Evolutionary conservation across 371 early-diverging fungal genomes (phyloP).

Genomic region (Funneliformis caledonium): DNA sequence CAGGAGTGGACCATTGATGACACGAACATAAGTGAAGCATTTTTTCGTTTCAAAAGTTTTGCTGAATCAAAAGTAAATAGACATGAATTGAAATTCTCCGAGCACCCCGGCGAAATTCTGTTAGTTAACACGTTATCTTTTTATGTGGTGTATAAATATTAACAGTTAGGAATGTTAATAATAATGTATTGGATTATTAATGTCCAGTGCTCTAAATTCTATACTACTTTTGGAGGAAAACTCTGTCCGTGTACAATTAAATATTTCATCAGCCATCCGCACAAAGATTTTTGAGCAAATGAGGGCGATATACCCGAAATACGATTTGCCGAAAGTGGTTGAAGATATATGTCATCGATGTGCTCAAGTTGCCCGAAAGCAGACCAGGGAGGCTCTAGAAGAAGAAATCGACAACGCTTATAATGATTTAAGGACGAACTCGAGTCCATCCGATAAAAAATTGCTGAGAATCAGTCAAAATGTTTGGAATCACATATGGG

Average conservation of each 20-base stretch:
- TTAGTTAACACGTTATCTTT: background rate
- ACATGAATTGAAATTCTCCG: background rate
- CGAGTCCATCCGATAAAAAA: background rate
- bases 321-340: background rate
- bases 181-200: background rate
- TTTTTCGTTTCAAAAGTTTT: background rate
- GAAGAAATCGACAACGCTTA: background rate
- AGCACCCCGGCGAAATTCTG: constrained; percentile 7
- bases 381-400: background rate
- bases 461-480: constrained; percentile 3
- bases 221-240: constrained; percentile 16
- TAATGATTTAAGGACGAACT: background rate
- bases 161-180: background rate
- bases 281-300: constrained; percentile 7
- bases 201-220: background rate
- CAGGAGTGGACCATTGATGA: constrained; percentile 9
- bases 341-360: background rate
- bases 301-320: background rate
- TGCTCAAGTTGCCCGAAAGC: background rate
- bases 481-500: background rate
- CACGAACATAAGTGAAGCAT: constrained; percentile 2
- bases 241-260: background rate
- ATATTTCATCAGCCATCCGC: background rate
- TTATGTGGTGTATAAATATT: background rate
- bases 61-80: background rate